These are phyloP conservation scores for Atalantia buxifolia DNA, from an alignment of 345 rosid species.

Conservation along the genomic window DNA sequence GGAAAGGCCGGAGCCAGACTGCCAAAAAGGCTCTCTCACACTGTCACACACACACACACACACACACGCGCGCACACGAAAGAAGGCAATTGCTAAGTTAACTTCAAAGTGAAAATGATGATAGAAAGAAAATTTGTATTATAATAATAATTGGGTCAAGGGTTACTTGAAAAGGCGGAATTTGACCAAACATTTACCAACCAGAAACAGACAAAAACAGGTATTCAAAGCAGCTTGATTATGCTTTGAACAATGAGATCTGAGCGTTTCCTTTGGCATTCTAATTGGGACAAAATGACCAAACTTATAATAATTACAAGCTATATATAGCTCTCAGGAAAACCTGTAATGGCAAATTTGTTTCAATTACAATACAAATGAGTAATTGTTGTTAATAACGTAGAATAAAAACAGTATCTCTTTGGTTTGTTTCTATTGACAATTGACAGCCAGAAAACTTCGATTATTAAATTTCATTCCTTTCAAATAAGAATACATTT, in stretches of 20 bases:
- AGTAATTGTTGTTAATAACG: too few species aligned
- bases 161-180: conserved; percentile 14
- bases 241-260: not conserved
- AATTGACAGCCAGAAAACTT: too few species aligned
- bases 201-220: conserved; percentile 11
- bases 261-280: not conserved
- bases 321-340: not conserved
- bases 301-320: not conserved
- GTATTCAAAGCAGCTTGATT: not conserved
- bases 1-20: not conserved
- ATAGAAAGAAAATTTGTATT: too few species aligned
- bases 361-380: too few species aligned
- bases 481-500: too few species aligned
- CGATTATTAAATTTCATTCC: too few species aligned
- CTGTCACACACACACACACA: not conserved
- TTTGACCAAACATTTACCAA: conserved; percentile 22
- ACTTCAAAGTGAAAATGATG: not conserved
- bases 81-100: not conserved
- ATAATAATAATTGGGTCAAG: conserved; percentile 6
- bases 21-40: not conserved
- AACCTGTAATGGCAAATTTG: too few species aligned
- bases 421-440: too few species aligned
- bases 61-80: not conserved
- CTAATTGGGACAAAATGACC: not conserved
- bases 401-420: too few species aligned